These are phyloP conservation scores for Puccinellia tenuiflora DNA, from an alignment of 176 grass and related monocot genomes.

Conservation along the genomic window DNA sequence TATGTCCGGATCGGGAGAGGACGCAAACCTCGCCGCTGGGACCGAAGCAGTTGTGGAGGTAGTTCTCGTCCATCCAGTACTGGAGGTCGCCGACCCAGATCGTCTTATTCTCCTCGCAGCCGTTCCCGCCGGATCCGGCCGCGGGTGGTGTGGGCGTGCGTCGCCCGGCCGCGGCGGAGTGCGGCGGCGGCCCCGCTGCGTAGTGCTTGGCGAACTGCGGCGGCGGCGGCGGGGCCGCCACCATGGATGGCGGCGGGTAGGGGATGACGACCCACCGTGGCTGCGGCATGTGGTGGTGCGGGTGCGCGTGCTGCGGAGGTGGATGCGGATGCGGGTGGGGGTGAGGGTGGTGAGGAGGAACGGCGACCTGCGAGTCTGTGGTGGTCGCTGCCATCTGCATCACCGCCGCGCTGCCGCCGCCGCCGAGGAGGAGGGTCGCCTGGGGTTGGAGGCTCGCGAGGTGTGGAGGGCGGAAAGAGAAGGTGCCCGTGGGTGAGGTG, in stretches of 20 bases:
- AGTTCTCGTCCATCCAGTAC: slow-evolving; percentile 68
- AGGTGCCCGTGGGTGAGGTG: slow-evolving; percentile 29
- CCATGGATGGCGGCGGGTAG: slow-evolving; percentile 37
- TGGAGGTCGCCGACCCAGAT: slow-evolving; percentile 65
- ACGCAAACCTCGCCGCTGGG: slow-evolving; percentile 49
- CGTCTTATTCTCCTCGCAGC: slow-evolving; percentile 55
- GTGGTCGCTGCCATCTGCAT: slow-evolving; percentile 51
- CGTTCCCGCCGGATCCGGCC: slow-evolving; percentile 40
- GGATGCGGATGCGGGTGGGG: neutral
- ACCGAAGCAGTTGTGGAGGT: slow-evolving; percentile 58
- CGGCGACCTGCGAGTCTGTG: slow-evolving; percentile 36
- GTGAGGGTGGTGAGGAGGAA: slow-evolving; percentile 29
- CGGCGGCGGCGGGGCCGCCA: slow-evolving; percentile 32
- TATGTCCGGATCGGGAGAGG: slow-evolving; percentile 28
- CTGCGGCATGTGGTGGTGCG: slow-evolving; percentile 26
- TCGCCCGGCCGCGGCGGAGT: neutral
- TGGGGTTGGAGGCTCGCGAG: slow-evolving; percentile 30
- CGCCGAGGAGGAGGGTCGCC: slow-evolving; percentile 22
- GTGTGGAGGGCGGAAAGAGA: slow-evolving; percentile 46
- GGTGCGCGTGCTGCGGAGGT: slow-evolving; percentile 25
- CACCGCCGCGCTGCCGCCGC: slow-evolving; percentile 33
- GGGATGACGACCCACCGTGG: slow-evolving; percentile 27
- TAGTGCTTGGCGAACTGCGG: slow-evolving; percentile 50
- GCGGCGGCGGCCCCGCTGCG: slow-evolving; percentile 7
- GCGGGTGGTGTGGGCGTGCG: slow-evolving; percentile 45